Evolutionary conservation across 768 basidiomycete genomes (phyloP).

Genomic region (Nidularia pulvinata): DNA sequence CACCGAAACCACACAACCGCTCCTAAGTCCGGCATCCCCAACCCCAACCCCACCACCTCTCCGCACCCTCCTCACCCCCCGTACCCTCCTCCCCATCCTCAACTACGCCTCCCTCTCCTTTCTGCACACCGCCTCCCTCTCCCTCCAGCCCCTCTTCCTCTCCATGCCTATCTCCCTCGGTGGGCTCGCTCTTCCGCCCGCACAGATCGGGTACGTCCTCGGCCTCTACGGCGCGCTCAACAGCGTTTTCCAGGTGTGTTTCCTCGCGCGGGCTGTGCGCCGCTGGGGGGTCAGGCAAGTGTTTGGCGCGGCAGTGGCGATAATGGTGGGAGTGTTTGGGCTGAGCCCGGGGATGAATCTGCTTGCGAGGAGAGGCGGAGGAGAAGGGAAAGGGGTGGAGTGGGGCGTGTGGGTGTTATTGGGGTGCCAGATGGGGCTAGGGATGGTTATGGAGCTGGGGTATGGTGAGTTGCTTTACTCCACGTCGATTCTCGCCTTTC

Average conservation of each 20-base stretch:
- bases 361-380: conserved; percentile 28
- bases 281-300: conserved; percentile 53
- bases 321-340: conserved; percentile 41
- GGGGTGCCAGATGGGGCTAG: conserved; percentile 20
- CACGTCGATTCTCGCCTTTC: too few relatives aligned
- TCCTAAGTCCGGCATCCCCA: too few relatives aligned
- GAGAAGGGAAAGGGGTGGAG: too few relatives aligned
- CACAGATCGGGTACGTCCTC: conserved; percentile 53
- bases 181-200: conserved; percentile 55
- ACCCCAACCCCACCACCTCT: conserved; percentile 39
- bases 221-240: conserved; percentile 50
- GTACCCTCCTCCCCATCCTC: conserved; percentile 48
- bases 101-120: conserved; percentile 59
- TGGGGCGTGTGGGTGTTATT: conserved; percentile 25
- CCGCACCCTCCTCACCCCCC: conserved; percentile 39
- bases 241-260: conserved; percentile 50
- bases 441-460: conserved; percentile 24
- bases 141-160: conserved; percentile 50
- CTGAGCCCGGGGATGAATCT: conserved; percentile 50
- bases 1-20: too few relatives aligned
- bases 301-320: conserved; percentile 40
- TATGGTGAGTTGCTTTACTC: conserved; percentile 30
- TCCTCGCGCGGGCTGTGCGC: conserved; percentile 51
- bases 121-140: conserved; percentile 24
- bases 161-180: conserved; percentile 56